These are phyloP conservation scores for Dactylis glomerata DNA, from an alignment of 176 grass and related monocot species.

Conservation along the genomic window DNA sequence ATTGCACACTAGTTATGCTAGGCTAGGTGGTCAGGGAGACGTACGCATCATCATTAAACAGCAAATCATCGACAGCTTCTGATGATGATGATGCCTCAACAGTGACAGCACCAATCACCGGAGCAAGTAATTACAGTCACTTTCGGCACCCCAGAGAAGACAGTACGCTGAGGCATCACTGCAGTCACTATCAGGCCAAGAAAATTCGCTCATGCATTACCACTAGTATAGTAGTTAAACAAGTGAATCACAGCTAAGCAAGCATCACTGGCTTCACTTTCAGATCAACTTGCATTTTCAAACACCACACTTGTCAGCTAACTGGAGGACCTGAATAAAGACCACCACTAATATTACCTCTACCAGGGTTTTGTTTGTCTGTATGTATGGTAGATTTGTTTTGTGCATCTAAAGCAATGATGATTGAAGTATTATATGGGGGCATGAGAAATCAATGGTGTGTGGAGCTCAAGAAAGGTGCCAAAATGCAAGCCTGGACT, in stretches of 20 bases:
- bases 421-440: slow-evolving; percentile 4
- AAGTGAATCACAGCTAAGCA: slow-evolving; percentile 1
- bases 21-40: slow-evolving; percentile 14
- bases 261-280: not conserved
- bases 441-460: slow-evolving; percentile 22
- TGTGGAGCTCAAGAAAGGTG: not conserved
- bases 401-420: not conserved
- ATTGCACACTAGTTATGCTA: not conserved
- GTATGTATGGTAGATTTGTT: not conserved
- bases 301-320: not conserved
- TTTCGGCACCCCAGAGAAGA: not conserved
- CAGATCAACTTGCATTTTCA: not conserved
- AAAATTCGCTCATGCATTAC: not conserved
- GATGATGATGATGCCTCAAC: not conserved
- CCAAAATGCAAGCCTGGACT: slow-evolving; percentile 39
- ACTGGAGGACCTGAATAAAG: not conserved
- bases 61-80: not conserved
- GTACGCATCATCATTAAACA: slow-evolving; percentile 21
- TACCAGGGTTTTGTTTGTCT: not conserved
- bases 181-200: not conserved
- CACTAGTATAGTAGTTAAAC: not conserved
- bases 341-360: not conserved
- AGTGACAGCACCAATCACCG: not conserved
- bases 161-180: not conserved
- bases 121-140: not conserved